These are phyloP conservation scores for Balakata baccata DNA, from an alignment of 345 rosid genomes.

Conservation along the genomic window DNA sequence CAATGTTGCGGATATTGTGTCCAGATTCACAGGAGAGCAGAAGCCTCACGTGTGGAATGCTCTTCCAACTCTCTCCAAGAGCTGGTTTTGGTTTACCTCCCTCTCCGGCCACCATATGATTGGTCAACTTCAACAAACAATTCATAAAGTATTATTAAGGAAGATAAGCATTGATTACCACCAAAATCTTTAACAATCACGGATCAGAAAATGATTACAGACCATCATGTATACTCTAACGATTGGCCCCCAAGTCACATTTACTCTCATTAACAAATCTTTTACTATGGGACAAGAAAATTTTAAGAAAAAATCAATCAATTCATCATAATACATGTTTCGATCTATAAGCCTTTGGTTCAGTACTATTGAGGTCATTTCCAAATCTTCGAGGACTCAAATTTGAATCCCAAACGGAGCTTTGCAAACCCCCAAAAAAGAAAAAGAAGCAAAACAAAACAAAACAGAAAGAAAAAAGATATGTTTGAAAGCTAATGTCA, in stretches of 20 bases:
- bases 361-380: too few species aligned
- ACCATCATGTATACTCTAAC: too few species aligned
- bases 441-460: too few species aligned
- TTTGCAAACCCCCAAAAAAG: neutral
- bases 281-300: neutral
- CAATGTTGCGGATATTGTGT: slow-evolving; percentile 36
- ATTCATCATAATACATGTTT: neutral
- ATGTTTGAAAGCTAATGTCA: too few species aligned
- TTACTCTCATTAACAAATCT: neutral
- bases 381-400: too few species aligned
- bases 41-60: slow-evolving; percentile 74
- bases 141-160: neutral
- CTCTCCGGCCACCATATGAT: slow-evolving; percentile 79
- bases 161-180: neutral
- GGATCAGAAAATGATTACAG: too few species aligned
- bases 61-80: slow-evolving; percentile 88
- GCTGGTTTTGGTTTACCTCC: slow-evolving; percentile 70
- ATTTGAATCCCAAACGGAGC: too few species aligned
- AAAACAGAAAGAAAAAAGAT: neutral
- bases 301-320: neutral
- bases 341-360: too few species aligned
- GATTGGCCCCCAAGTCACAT: too few species aligned
- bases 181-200: neutral
- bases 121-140: slow-evolving; percentile 52
- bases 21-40: slow-evolving; percentile 43